Evolutionary conservation across 2,329 filamentous ascomycete species (phyloP), one percentile per base, ranked within the genome.

Genomic region (Paracoccidioides lutzii): DNA sequence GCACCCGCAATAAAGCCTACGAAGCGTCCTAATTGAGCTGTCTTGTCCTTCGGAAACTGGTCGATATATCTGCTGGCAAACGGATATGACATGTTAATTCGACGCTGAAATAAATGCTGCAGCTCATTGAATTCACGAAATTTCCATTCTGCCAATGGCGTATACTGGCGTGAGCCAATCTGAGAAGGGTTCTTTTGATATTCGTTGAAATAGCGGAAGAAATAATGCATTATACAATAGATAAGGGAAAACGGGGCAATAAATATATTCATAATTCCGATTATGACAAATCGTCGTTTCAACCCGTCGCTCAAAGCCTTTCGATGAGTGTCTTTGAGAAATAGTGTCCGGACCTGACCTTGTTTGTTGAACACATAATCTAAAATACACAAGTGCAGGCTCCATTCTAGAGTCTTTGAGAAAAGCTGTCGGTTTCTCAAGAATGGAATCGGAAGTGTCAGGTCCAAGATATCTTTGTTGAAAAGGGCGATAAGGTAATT

Each of bases 61-160:
- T 95, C 89, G 32, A 98, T 80, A 65, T 98, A 98, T 50, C 89
- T 82, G 38, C 86, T 89, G 2, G 93, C 91, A 67, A 89, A 96
- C 0, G 91, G 90, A 65, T 93, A 90, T 0, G 93, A 95, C 86
- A 97, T 94, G 61, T 95, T 90, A 44, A 91, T 77, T 22, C 93
- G 83, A 60, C 91, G 87, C 58, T 90, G 81, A 64, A 97, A 98
- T 2, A 97, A 78, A 69, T 98, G 93, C 56, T 86, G 85, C 0
- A 98, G 78, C 69, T 98, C 93, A 65, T 98, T 98, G 78, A 97
- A 98, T 68, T 97, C 91, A 50, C 93, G 85, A 60, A 98, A 96
- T 65, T 96, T 97, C 93, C 93, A 98, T 68, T 95, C 87, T 0
- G 93, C 93, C 52, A 95, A 80, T 1, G 90, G 88, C 0, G 91